Percentiles rank a stretch among this genome's conserved stretches.
Conservation (phyloP, 108 stramenopile genomes). For the Conticribra guillardii region DNA sequence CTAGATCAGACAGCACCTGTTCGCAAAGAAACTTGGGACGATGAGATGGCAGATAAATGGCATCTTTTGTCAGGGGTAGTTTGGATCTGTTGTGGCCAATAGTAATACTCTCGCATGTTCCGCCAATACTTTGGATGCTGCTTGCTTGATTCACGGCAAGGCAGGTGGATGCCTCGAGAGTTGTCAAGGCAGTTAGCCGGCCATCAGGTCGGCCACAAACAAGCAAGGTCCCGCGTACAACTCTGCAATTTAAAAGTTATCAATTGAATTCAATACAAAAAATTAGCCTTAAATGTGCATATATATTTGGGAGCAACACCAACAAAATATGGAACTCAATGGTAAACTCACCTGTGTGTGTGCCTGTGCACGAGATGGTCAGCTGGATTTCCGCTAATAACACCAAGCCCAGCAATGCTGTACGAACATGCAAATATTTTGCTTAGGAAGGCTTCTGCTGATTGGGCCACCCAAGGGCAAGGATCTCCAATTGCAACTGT, state of each 20-base stretch:
- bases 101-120: constrained; percentile 78
- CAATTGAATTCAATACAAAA: too few relatives aligned
- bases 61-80: constrained; percentile 50
- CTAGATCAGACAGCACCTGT: constrained; percentile 44
- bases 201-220: constrained; percentile 90
- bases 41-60: constrained; percentile 54
- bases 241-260: too few relatives aligned
- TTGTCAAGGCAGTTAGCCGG: constrained; percentile 72
- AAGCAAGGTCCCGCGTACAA: constrained; percentile 73
- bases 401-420: constrained; percentile 70
- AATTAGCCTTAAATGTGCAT: too few relatives aligned
- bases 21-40: constrained; percentile 74
- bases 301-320: too few relatives aligned
- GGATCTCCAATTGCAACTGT: constrained; percentile 87
- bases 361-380: constrained; percentile 88
- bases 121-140: constrained; percentile 68
- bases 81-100: constrained; percentile 83
- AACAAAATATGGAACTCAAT: too few relatives aligned
- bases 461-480: constrained; percentile 73
- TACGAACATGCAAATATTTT: constrained; percentile 85
- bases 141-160: constrained; percentile 83
- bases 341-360: too few relatives aligned
- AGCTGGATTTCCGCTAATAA: constrained; percentile 69
- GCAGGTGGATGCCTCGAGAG: constrained; percentile 69
- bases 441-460: constrained; percentile 76